phyloP scores from a whole-genome alignment of 2,329 filamentous ascomycete genomes.

The Aspergillus transmontanensis region DNA sequence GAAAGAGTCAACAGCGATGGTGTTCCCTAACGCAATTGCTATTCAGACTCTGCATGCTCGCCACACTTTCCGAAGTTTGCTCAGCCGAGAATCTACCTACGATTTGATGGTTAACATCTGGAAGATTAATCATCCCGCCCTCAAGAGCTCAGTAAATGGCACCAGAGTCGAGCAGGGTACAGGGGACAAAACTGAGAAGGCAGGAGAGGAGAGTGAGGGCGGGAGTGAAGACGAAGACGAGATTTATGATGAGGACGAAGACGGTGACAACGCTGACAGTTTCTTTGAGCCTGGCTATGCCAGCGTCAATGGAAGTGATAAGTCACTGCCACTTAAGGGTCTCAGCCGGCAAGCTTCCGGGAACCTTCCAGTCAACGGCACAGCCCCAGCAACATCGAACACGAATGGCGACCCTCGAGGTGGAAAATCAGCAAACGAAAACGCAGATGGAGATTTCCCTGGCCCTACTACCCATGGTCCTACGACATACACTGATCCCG shows the following conservation, averaged over 20 bases:
- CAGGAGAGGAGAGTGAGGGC: conserved; percentile 68
- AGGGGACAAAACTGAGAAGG: conserved; percentile 89
- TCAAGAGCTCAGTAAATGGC: conserved; percentile 89
- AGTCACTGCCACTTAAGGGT: conserved; percentile 50
- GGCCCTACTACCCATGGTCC: conserved; percentile 79
- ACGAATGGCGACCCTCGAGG: conserved; percentile 43
- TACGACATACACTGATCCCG: conserved; percentile 80
- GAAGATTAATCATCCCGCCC: conserved; percentile 91
- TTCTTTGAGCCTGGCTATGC: conserved; percentile 58
- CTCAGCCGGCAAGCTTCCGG: conserved; percentile 73
- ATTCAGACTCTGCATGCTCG: conserved; percentile 94
- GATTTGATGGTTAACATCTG: conserved; percentile 97
- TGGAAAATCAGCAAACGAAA: conserved; percentile 51
- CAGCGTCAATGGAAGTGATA: conserved; percentile 58
- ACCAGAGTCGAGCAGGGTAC: conserved; percentile 77
- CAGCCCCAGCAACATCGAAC: conserved; percentile 38
- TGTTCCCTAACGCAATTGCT: conserved; percentile 97
- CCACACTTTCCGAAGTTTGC: conserved; percentile 93
- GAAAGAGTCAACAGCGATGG: conserved; percentile 90
- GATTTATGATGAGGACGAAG: conserved; percentile 55
- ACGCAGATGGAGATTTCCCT: conserved; percentile 67
- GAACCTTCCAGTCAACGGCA: conserved; percentile 37
- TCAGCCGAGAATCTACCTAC: conserved; percentile 92
- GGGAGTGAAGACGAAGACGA: conserved; percentile 74
- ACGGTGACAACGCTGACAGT: conserved; percentile 60